Base-by-base conservation (phyloP, 768 basidiomycete species). In the Rhizopogon vulgaris region DNA sequence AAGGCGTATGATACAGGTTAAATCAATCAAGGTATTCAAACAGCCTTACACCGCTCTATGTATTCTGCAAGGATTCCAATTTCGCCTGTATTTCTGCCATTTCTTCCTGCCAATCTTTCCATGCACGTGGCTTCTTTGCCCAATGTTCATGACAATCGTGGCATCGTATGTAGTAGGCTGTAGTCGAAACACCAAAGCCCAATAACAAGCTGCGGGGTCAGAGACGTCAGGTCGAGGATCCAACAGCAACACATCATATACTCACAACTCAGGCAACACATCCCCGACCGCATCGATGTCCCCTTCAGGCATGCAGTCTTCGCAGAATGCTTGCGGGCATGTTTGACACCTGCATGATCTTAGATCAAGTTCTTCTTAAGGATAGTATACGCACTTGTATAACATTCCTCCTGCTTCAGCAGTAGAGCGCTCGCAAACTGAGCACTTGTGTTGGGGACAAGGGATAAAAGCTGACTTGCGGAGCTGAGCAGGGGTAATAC, bases 241-340 rank as follows among this genome's bases (percentile, higher is more conserved):
- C 12, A 47, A 32, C 7, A 40, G 28, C n/a, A 24, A 34, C 39
- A 60, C n/a, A 8, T 24, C 14, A 46, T n/a, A 17, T n/a, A 67
- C 79, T 51, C 56, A 81, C 80, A 83, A 78, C 63, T 84, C 81
- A 14, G 83, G 82, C 5, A 84, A 57, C 1, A 66, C 63, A 3
- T 83, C 79, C 3, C 82, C 82, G 37, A 84, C 64, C 12, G 76
- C 70, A 28, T 75, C 73, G 32, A 81, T 66, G 4, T 80, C 74
- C 4, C 73, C 78, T 3, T 62, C 56, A 4, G 78, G 76, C 38
- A 84, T 55, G 60, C 83, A 84, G 56, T 84, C 83, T 49, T 83
- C 79, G 63, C 83, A 84, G 54, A 77, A 80, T 2, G 83, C 79
- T 48, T 72, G 64, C 14, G 78, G 74, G 59, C 83, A 84, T 0